Evolutionary conservation across 768 basidiomycete species (phyloP).

Genomic region (Boletus fagicola): DNA sequence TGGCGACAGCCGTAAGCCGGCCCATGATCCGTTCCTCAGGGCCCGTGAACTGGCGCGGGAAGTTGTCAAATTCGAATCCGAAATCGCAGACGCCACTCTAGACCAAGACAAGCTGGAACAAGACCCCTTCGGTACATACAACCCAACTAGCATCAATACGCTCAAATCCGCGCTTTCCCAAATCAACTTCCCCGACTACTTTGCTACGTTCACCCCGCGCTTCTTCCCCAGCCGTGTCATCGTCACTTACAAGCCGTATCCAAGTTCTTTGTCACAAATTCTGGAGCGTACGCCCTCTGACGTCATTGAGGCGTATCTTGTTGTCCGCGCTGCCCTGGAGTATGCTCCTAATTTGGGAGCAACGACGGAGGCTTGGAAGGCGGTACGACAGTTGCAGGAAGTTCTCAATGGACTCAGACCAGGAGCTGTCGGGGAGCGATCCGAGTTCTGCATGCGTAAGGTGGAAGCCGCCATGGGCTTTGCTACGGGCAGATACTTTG

Average conservation of each 20-base stretch:
- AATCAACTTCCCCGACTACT: slow-evolving; percentile 82
- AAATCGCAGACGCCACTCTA: slow-evolving; percentile 73
- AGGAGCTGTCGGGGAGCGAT: slow-evolving; percentile 79
- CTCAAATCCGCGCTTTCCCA: slow-evolving; percentile 69
- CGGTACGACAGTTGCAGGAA: slow-evolving; percentile 67
- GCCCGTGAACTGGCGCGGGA: slow-evolving; percentile 64
- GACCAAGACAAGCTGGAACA: slow-evolving; percentile 75
- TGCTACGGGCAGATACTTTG: slow-evolving; percentile 86
- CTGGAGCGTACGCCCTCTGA: slow-evolving; percentile 64
- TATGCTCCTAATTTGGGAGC: slow-evolving; percentile 72
- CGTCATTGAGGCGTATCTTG: slow-evolving; percentile 84
- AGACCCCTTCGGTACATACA: slow-evolving; percentile 87
- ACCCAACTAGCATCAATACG: slow-evolving; percentile 69
- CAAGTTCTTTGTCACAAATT: slow-evolving; percentile 62
- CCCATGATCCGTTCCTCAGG: slow-evolving; percentile 38
- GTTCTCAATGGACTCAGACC: slow-evolving; percentile 80
- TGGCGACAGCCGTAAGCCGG: slow-evolving; percentile 37
- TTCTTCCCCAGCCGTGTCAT: slow-evolving; percentile 74
- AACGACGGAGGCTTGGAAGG: slow-evolving; percentile 76
- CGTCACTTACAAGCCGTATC: slow-evolving; percentile 79
- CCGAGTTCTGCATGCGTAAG: slow-evolving; percentile 74
- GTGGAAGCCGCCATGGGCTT: slow-evolving; percentile 82
- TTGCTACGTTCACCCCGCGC: slow-evolving; percentile 80
- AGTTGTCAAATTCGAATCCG: slow-evolving; percentile 75
- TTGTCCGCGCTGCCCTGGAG: slow-evolving; percentile 67